These are phyloP conservation scores for Tulasnella sp. DNA, from an alignment of 768 basidiomycete genomes.

Conservation along the genomic window DNA sequence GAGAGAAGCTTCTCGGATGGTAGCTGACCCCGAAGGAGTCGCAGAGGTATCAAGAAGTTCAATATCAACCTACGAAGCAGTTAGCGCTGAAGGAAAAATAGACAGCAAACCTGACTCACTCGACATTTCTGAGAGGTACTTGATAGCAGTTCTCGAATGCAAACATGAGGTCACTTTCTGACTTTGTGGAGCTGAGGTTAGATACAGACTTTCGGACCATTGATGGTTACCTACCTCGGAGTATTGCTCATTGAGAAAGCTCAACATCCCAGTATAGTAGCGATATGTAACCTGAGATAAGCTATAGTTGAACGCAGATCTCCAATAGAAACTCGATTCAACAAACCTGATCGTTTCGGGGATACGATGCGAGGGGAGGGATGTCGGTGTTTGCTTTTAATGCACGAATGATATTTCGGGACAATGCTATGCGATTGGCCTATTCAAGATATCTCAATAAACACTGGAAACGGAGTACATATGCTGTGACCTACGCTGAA, in stretches of 20 bases:
- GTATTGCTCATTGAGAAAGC: constrained; percentile 87
- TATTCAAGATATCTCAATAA: constrained; percentile 23
- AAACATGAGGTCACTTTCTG: constrained; percentile 73
- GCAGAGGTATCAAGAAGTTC: constrained; percentile 79
- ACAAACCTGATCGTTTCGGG: constrained; percentile 71
- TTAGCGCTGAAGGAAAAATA: not conserved
- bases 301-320: constrained; percentile 14
- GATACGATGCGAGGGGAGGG: constrained; percentile 61
- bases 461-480: not conserved
- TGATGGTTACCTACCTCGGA: constrained; percentile 41
- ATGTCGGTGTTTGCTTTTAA: constrained; percentile 76
- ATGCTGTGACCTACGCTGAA: constrained; percentile 76
- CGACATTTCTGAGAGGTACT: constrained; percentile 59
- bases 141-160: constrained; percentile 77
- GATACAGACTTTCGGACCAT: no score
- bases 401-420: constrained; percentile 84
- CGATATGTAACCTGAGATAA: constrained; percentile 68
- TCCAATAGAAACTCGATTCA: not conserved
- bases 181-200: constrained; percentile 34
- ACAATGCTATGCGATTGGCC: constrained; percentile 84
- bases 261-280: constrained; percentile 91
- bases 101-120: constrained; percentile 39
- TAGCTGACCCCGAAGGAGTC: constrained; percentile 74
- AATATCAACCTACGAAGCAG: constrained; percentile 57
- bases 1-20: constrained; percentile 59